Evolutionary conservation across 2,329 filamentous ascomycete species (phyloP), one percentile per base, ranked within the genome.

Genomic region (Knoxdaviesia capensis): DNA sequence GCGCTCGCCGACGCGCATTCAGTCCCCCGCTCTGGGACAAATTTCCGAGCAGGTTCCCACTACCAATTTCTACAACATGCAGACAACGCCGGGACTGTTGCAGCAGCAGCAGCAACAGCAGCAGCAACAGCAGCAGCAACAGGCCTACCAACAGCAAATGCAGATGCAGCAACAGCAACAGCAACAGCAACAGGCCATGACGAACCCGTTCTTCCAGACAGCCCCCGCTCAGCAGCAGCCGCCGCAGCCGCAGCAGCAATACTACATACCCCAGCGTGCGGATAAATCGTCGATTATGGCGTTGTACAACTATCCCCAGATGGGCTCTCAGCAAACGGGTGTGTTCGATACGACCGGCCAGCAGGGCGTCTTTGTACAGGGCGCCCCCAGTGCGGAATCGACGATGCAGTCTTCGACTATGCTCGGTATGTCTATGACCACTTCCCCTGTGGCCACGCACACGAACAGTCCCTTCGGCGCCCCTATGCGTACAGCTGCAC

Each of bases 271-370:
- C 10, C 61, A 62, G 36, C 63, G 69, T 32, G 67, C 76, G 31
- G 74, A 85, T 51, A 87, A 81, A 48, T 73, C 71, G 3, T 78
- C 78, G 5, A 88, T 90, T 45, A 64, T 88, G 56, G 78, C 82
- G 5, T 59, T 90, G 7, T 88, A 83, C 57, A 76, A 72, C 53
- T 70, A 77, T 35, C 65, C 71, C 34, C 44, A 45, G 40, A 42
- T 48, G 31, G 47, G 45, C 5, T 43, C 47, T 4, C 47, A 48
- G 39, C 43, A 45, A 28, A 41, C 44, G 1, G 44, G 44, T n/a
- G 42, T 45, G 34, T 33, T 20, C 20, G 20, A 20, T 20, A 20
- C 20, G 20, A 20, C 20, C 20, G 20, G 20, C 20, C 20, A 20
- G 20, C 20, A 20, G 20, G 20, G 3, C 20, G 20, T 20, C 20